Percentiles rank a stretch among this genome's conserved stretches.
Conservation (phyloP, 179 eudicot species). For the Silene noctiflora region DNA sequence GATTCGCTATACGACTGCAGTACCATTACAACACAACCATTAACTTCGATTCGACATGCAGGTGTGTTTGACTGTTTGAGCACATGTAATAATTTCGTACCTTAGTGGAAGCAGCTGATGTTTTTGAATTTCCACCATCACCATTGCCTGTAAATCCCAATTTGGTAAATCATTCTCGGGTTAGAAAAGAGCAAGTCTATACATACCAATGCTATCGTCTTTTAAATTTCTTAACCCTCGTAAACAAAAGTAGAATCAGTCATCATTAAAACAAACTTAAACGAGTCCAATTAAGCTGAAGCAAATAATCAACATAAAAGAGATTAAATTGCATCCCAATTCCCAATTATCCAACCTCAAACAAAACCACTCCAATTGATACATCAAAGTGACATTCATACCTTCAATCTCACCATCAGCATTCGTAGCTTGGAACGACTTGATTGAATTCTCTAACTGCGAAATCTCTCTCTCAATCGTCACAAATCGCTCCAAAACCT, state of each 20-base stretch:
- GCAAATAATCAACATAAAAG: neutral
- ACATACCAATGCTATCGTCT: neutral
- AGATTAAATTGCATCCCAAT: neutral
- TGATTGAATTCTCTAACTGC: constrained; percentile 65
- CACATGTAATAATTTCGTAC: neutral
- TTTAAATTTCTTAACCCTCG: neutral
- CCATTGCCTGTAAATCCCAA: constrained; percentile 14
- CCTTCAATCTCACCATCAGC: constrained; percentile 43
- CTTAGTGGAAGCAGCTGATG: constrained; percentile 12
- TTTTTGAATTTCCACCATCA: constrained; percentile 12
- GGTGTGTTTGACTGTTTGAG: neutral
- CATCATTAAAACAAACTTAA: constrained; percentile 14
- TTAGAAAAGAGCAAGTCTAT: neutral
- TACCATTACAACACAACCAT: constrained; percentile 17
- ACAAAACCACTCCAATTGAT: neutral
- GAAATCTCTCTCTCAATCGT: constrained; percentile 67
- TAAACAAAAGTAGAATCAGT: neutral
- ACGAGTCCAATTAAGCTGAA: constrained; percentile 10
- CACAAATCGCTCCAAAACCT: constrained; percentile 70
- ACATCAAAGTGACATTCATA: constrained; percentile 7
- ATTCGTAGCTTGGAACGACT: constrained; percentile 42
- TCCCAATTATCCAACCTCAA: neutral
- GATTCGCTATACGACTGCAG: constrained; percentile 38
- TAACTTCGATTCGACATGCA: neutral
- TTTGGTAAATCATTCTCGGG: neutral